Percentiles rank a stretch among this genome's conserved stretches.
phyloP scores from a whole-genome alignment of 371 early-diverging fungal species.

The Capillidium heterosporum region DNA sequence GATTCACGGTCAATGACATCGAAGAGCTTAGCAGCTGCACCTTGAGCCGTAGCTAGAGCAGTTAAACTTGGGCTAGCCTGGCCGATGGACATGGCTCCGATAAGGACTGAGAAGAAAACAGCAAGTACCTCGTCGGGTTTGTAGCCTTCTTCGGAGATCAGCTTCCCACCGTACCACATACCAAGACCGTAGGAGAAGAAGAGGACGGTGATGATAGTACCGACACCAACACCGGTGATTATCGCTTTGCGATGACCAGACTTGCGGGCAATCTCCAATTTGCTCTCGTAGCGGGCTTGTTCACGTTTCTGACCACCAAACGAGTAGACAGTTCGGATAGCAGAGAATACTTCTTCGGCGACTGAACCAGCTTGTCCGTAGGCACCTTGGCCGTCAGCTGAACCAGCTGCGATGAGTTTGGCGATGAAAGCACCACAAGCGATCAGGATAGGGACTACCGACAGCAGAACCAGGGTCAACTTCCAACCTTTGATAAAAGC shows the following conservation, averaged over 20 bases:
- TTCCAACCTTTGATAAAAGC: conserved; percentile 48
- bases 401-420: conserved; percentile 31
- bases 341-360: conserved; percentile 67
- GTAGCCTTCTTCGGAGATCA: conserved; percentile 11
- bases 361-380: conserved; percentile 48
- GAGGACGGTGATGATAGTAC: conserved; percentile 31
- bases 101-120: conserved; percentile 4
- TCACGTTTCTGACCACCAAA: conserved; percentile 55
- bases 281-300: conserved; percentile 24
- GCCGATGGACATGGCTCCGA: conserved; percentile 1
- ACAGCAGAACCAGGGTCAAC: conserved; percentile 37
- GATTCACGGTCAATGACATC: conserved; percentile 52
- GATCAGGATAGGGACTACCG: conserved; percentile 26
- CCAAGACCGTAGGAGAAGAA: conserved; percentile 35
- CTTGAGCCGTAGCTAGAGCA: conserved; percentile 33
- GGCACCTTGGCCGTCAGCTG: conserved; percentile 15
- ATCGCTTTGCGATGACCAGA: conserved; percentile 29
- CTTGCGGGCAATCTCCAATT: conserved; percentile 35
- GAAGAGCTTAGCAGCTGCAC: conserved; percentile 44
- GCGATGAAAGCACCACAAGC: conserved; percentile 21
- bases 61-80: conserved; percentile 21
- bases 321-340: conserved; percentile 73
- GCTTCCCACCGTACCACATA: conserved; percentile 29
- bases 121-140: conserved; percentile 1
- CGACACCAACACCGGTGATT: conserved; percentile 33